phyloP scores from a whole-genome alignment of 2,329 filamentous ascomycete genomes.

The Microdochium trichocladiopsis region DNA sequence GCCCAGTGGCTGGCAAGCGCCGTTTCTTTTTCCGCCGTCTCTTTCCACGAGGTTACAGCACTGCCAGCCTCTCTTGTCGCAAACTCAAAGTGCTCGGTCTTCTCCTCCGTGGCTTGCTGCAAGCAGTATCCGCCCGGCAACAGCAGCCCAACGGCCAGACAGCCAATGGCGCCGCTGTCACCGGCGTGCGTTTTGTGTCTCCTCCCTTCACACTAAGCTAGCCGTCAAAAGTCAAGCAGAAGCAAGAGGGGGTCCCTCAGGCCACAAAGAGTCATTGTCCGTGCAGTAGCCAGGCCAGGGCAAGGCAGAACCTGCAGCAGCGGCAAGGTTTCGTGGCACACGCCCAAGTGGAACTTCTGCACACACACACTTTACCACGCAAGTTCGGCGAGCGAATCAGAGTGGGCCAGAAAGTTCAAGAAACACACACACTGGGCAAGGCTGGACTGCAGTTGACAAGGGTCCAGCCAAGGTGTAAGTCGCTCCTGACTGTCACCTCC shows the following conservation, averaged over 20 bases:
- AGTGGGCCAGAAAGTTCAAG: too few relatives aligned
- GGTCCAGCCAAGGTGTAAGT: neutral
- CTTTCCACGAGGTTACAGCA: too few relatives aligned
- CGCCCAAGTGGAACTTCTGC: neutral
- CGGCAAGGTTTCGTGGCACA: neutral
- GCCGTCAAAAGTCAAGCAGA: too few relatives aligned
- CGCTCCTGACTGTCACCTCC: neutral
- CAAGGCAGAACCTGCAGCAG: neutral
- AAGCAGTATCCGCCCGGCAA: neutral
- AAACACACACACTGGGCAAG: too few relatives aligned
- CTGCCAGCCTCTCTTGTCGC: too few relatives aligned
- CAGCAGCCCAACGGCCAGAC: neutral
- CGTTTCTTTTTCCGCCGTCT: too few relatives aligned
- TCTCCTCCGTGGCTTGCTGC: too few relatives aligned
- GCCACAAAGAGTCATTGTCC: neutral
- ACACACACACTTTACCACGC: neutral
- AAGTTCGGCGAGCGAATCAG: neutral
- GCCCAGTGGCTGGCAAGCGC: too few relatives aligned
- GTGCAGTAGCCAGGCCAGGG: neutral
- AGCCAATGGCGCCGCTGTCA: too few relatives aligned
- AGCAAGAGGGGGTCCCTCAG: neutral
- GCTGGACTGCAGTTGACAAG: neutral
- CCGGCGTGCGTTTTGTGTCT: too few relatives aligned
- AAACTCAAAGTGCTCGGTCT: too few relatives aligned
- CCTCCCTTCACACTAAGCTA: too few relatives aligned